Evolutionary conservation across 2,329 filamentous ascomycete species (phyloP), one percentile per base, ranked within the genome.

Genomic region (Blastomyces gilchristii): DNA sequence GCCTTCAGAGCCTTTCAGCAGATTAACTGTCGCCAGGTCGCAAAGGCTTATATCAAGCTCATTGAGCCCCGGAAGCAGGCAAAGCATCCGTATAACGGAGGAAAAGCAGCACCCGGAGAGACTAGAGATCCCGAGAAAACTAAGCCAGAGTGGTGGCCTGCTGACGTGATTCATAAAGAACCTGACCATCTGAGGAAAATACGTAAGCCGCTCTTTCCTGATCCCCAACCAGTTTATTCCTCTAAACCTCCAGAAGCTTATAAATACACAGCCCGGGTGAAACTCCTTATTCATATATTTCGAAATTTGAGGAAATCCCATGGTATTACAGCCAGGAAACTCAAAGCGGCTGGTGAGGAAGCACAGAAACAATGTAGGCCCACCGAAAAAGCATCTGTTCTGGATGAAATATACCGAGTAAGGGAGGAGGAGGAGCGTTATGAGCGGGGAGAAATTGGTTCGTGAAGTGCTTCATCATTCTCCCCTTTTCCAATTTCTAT

Each of bases 41-140:
- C 75, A 28, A 80, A 80, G 65, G 74, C 73, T 4, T 80, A 78
- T 64, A 79, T 81, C 63, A 80, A 77, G 64, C 71, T 74, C 5
- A 78, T 79, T 34, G 76, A 80, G 58, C 79, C 78, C 3, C 73
- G 75, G 43, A 81, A 80, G 68, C 78, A 80, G 68, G 76, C 77
- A 2, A 77, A 75, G 58, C 76, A 78, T 66, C 79, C 79, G 2
- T 81, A 81, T 67, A 81, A 80, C 67, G 79, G 79, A 12, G 74
- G 76, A n/a, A 72, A 71, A 64, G 73, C 74, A 34, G 70, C 74
- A 1, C 72, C 73, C 0, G 75, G 73, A 47, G 71, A 76, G 41
- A 73, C 71, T 5, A 72, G 73, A 0, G 76, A 80, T 63, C 74
- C 76, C 4, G 75, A 79, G 62, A 73, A 73, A 64, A 80, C 78